These are phyloP conservation scores for Irpex rosettiformis DNA, from an alignment of 1,284 basidiomycete species.

Conservation along the genomic window DNA sequence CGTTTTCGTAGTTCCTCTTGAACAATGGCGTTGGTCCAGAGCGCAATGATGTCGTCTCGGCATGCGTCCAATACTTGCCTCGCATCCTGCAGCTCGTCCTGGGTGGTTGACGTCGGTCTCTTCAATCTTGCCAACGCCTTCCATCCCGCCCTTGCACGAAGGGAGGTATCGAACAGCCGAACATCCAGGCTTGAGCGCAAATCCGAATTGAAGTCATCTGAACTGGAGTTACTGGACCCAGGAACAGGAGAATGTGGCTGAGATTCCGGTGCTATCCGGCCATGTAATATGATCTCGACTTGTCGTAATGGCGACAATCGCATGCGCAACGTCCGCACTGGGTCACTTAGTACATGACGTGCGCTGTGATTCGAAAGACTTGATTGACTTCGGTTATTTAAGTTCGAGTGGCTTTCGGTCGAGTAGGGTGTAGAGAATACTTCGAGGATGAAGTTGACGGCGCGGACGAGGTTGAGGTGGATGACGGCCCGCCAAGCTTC, in stretches of 20 bases:
- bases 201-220: neutral
- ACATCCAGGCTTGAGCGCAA: neutral
- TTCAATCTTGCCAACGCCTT: conserved; percentile 28
- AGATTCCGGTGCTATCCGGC: conserved; percentile 20
- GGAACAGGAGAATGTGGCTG: conserved; percentile 2
- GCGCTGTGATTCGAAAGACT: conserved; percentile 10
- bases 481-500: conserved; percentile 60
- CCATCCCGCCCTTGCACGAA: conserved; percentile 50
- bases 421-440: conserved; percentile 27
- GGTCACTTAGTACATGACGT: conserved; percentile 20
- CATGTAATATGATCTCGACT: conserved; percentile 48
- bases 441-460: conserved; percentile 54
- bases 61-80: conserved; percentile 51
- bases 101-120: conserved; percentile 6
- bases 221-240: neutral
- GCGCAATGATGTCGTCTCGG: conserved; percentile 46
- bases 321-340: conserved; percentile 44
- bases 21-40: conserved; percentile 47
- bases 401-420: neutral
- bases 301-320: conserved; percentile 51
- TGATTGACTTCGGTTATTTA: conserved; percentile 3
- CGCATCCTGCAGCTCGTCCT: conserved; percentile 37
- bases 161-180: conserved; percentile 34
- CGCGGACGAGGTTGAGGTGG: conserved; percentile 59
- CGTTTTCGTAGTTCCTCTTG: conserved; percentile 37